Evolutionary conservation across 2,329 filamentous ascomycete species (phyloP).

Genomic region (Paraphoma sp.): DNA sequence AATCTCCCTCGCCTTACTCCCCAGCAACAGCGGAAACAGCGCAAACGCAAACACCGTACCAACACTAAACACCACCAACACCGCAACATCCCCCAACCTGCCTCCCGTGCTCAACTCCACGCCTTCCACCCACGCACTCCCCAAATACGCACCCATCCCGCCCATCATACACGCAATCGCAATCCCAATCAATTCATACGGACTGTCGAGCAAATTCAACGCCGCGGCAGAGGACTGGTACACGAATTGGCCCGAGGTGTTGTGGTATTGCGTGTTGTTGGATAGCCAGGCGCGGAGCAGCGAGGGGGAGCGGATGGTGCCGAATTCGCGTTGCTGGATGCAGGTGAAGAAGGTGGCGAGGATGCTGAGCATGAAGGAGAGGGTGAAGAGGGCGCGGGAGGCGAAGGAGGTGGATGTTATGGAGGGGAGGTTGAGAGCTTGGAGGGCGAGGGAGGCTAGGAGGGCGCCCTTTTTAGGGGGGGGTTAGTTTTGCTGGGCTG

Average conservation of each 20-base stretch:
- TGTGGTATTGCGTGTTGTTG: conserved; percentile 16
- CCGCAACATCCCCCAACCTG: neutral
- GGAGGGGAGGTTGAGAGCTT: conserved; percentile 19
- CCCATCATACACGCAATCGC: conserved; percentile 17
- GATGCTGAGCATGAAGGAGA: conserved; percentile 17
- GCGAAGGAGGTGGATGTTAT: conserved; percentile 15
- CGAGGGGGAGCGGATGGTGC: conserved; percentile 7
- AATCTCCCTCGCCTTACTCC: conserved; percentile 7
- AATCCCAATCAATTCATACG: conserved; percentile 25
- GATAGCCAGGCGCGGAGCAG: conserved; percentile 23
- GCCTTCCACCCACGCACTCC: conserved; percentile 11
- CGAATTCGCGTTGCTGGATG: conserved; percentile 25
- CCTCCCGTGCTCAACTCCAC: conserved; percentile 2
- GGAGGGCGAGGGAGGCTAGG: conserved; percentile 18
- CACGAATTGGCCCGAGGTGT: neutral
- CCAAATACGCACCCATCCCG: conserved; percentile 23
- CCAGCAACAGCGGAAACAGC: conserved; percentile 12
- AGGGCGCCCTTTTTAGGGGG: too few species aligned
- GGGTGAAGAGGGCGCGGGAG: conserved; percentile 13
- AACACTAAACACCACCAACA: conserved; percentile 11
- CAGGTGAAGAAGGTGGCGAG: conserved; percentile 25
- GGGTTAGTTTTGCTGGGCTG: too few species aligned
- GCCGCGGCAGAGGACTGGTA: conserved; percentile 21
- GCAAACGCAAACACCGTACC: conserved; percentile 14
- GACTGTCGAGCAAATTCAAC: conserved; percentile 19